These are phyloP conservation scores for Lactarius pseudohatsudake DNA, from an alignment of 768 basidiomycete species.

Conservation along the genomic window DNA sequence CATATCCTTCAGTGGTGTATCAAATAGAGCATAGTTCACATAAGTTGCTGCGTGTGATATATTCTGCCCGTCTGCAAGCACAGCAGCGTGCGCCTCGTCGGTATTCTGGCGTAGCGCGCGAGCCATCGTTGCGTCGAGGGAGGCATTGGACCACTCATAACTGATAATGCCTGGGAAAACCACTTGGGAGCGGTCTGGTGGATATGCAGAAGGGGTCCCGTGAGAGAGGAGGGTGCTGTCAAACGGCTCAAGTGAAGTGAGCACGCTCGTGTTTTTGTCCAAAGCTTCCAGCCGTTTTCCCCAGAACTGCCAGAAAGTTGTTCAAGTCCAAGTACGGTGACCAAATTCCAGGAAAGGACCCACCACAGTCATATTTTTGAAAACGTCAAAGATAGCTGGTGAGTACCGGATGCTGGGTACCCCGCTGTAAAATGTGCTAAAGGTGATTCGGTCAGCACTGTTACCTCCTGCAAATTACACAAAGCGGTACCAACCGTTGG, in stretches of 20 bases:
- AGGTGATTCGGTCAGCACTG: background rate
- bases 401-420: background rate
- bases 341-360: background rate
- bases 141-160: conserved; percentile 14
- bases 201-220: conserved; percentile 20
- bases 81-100: background rate
- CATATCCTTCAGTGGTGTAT: conserved; percentile 22
- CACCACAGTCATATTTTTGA: background rate
- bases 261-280: background rate
- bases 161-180: conserved; percentile 2
- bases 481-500: background rate
- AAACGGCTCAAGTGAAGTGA: conserved; percentile 3
- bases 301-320: conserved; percentile 8
- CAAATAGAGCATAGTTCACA: conserved; percentile 27
- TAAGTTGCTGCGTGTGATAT: conserved; percentile 21
- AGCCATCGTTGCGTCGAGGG: conserved; percentile 44
- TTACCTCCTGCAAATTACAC: background rate
- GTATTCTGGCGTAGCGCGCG: conserved; percentile 36
- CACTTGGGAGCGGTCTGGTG: conserved; percentile 16
- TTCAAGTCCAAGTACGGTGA: background rate
- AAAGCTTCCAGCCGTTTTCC: background rate
- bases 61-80: conserved; percentile 29
- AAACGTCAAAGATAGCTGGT: background rate
- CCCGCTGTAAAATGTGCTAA: background rate
- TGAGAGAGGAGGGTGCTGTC: conserved; percentile 7